A percentile compares a stretch with the other conserved stretches of the same genome.
Evolutionary conservation across 2,329 filamentous ascomycete species (phyloP).

Genomic region (Rachicladosporium sp.): DNA sequence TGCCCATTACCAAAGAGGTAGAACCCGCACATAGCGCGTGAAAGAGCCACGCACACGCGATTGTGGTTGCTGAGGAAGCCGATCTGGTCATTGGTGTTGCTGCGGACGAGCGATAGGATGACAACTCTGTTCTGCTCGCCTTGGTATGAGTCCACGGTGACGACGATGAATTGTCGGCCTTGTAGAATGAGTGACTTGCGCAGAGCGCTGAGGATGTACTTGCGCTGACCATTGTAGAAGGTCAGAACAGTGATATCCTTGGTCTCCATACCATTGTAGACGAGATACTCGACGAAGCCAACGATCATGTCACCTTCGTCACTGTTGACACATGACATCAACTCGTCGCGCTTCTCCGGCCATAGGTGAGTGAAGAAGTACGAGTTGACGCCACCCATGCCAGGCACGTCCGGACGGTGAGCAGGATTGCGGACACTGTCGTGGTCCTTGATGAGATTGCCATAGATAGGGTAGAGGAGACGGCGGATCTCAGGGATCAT

Average conservation of each 20-base stretch:
- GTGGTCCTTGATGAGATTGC: slow-evolving; percentile 45
- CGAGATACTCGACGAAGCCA: slow-evolving; percentile 58
- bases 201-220: slow-evolving; percentile 44
- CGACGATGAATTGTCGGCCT: slow-evolving; percentile 40
- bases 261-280: slow-evolving; percentile 50
- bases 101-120: slow-evolving; percentile 68
- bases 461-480: slow-evolving; percentile 51
- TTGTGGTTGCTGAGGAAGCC: slow-evolving; percentile 63
- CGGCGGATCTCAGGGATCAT: slow-evolving; percentile 59
- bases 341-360: slow-evolving; percentile 50
- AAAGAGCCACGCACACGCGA: slow-evolving; percentile 50
- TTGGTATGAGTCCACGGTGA: slow-evolving; percentile 80
- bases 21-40: slow-evolving; percentile 63
- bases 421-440: slow-evolving; percentile 34
- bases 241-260: slow-evolving; percentile 66
- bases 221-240: slow-evolving; percentile 78
- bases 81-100: slow-evolving; percentile 44
- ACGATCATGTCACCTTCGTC: slow-evolving; percentile 67
- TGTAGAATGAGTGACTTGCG: slow-evolving; percentile 11
- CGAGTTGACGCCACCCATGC: slow-evolving; percentile 49
- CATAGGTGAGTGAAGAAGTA: slow-evolving; percentile 55
- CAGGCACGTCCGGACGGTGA: slow-evolving; percentile 42
- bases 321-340: slow-evolving; percentile 56
- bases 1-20: slow-evolving; percentile 72
- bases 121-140: slow-evolving; percentile 83